phyloP scores from a whole-genome alignment of 768 basidiomycete species.

The Phanerochaete sordida region DNA sequence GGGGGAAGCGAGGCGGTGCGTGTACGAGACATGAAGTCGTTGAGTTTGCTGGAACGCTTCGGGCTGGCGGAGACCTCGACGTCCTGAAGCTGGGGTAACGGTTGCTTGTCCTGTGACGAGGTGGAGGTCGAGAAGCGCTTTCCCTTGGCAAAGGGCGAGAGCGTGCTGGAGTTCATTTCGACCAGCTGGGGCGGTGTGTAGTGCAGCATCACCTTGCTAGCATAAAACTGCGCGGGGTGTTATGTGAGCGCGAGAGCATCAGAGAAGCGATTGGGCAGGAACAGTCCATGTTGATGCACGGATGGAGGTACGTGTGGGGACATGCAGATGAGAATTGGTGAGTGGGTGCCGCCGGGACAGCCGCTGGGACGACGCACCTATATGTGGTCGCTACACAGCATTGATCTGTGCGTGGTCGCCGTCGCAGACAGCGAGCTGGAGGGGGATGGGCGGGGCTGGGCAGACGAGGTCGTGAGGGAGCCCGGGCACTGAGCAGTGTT shows the following conservation, averaged over 20 bases:
- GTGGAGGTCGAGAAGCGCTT: constrained; percentile 1
- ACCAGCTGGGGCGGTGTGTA: constrained; percentile 3
- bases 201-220: constrained; percentile 1
- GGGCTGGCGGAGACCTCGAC: neutral
- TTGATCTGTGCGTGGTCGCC: neutral
- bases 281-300: neutral
- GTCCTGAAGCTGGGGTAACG: neutral
- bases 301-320: neutral
- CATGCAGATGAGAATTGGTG: neutral
- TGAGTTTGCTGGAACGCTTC: constrained; percentile 13
- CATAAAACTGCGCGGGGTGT: neutral
- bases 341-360: neutral
- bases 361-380: neutral
- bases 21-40: constrained; percentile 13
- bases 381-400: neutral
- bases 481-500: neutral
- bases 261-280: neutral
- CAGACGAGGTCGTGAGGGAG: neutral
- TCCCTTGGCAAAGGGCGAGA: neutral
- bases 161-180: constrained; percentile 3
- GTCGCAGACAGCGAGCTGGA: constrained; percentile 1
- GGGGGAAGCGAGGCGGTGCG: constrained; percentile 15
- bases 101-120: neutral
- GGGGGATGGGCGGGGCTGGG: neutral
- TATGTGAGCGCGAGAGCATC: neutral